Conservation (phyloP, 371 early-diverging fungal species). For the Mortierella sp. region DNA sequence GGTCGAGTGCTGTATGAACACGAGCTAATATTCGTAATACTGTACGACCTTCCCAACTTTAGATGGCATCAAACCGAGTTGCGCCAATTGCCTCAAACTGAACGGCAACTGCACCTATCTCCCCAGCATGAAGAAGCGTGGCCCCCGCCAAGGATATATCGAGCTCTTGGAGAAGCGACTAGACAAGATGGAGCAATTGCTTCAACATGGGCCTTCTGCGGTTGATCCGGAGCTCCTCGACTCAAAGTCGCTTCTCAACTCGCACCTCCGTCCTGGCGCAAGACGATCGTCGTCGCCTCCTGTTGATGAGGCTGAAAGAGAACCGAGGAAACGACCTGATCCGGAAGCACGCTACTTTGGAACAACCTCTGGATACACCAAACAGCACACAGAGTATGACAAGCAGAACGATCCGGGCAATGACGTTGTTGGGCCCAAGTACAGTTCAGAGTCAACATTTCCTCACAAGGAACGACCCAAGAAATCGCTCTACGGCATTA, state of each 20-base stretch:
- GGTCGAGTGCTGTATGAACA: conserved; percentile 57
- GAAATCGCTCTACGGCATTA: conserved; percentile 39
- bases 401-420: conserved; percentile 14
- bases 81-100: conserved; percentile 82
- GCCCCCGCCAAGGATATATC: conserved; percentile 86
- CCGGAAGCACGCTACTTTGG: conserved; percentile 50
- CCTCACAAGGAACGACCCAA: conserved; percentile 23
- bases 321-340: conserved; percentile 12
- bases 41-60: conserved; percentile 19
- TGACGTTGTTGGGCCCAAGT: conserved; percentile 17
- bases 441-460: conserved; percentile 21
- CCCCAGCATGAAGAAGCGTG: conserved; percentile 82
- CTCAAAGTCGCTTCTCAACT: conserved; percentile 37
- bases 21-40: conserved; percentile 4
- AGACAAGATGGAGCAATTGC: conserved; percentile 72
- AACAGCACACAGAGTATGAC: conserved; percentile 27
- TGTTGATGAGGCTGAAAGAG: conserved; percentile 2
- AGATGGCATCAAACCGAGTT: conserved; percentile 86
- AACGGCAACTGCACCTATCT: conserved; percentile 79
- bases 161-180: conserved; percentile 79
- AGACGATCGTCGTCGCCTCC: conserved; percentile 17
- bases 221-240: conserved; percentile 53
- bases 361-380: conserved; percentile 37
- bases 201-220: conserved; percentile 57
- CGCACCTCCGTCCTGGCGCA: conserved; percentile 38